A percentile compares a stretch with the other conserved stretches of the same genome.
phyloP scores from a whole-genome alignment of 2,329 filamentous ascomycete genomes.

The Fusarium chuoi region DNA sequence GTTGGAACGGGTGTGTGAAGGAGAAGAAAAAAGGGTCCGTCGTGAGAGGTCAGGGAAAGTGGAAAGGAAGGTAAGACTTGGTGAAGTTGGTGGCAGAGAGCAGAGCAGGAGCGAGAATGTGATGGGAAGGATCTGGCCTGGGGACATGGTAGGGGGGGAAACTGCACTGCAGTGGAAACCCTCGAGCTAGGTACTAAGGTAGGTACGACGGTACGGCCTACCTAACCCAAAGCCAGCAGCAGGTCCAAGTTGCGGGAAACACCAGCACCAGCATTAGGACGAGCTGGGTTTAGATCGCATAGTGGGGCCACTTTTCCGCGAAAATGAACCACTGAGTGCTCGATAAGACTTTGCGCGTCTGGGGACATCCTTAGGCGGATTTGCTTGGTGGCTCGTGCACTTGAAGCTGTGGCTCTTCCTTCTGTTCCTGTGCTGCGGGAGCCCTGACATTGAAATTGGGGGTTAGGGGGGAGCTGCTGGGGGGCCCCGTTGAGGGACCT shows the following conservation, averaged over 20 bases:
- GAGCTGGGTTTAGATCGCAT: conserved; percentile 25
- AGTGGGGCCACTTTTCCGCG: conserved; percentile 11
- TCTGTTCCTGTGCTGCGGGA: conserved; percentile 37
- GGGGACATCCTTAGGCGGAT: conserved; percentile 19
- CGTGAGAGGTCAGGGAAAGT: conserved; percentile 36
- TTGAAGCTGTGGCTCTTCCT: conserved; percentile 28
- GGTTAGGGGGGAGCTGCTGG: conserved; percentile 29
- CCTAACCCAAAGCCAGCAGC: conserved; percentile 31
- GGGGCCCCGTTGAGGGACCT: conserved; percentile 21
- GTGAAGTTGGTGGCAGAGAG: conserved; percentile 25
- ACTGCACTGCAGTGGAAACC: conserved; percentile 38
- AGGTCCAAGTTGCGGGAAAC: conserved; percentile 29
- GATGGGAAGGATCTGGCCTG: conserved; percentile 21
- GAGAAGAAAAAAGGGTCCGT: conserved; percentile 40
- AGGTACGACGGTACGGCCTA: neutral
- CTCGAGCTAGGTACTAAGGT: conserved; percentile 23
- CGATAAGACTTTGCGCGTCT: neutral
- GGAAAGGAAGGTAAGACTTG: conserved; percentile 32
- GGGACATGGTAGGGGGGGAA: conserved; percentile 38
- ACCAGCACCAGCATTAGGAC: conserved; percentile 15
- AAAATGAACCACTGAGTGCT: conserved; percentile 15
- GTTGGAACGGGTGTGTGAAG: conserved; percentile 39
- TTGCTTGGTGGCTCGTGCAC: conserved; percentile 38
- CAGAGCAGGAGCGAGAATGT: conserved; percentile 29
- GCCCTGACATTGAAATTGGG: conserved; percentile 45